Evolutionary conservation across 306 rosid species (phyloP).

Genomic region (Quercus gilva): DNA sequence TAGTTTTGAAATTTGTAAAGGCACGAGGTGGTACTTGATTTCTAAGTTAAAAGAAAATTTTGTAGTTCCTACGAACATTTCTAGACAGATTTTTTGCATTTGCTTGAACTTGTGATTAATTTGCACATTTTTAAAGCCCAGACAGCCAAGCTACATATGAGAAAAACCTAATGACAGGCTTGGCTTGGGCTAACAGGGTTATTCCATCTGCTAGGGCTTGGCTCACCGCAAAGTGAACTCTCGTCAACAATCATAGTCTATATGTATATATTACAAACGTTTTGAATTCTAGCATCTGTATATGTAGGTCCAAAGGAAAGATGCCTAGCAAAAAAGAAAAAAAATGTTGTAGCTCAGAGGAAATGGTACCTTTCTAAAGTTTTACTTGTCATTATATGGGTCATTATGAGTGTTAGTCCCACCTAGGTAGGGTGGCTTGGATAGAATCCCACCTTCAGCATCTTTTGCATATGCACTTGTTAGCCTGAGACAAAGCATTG

Average conservation of each 20-base stretch:
- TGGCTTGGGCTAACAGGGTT: background rate
- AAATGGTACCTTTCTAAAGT: background rate
- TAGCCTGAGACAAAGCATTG: background rate
- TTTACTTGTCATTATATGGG: background rate
- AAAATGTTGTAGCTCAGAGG: constrained; percentile 4
- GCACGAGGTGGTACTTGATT: background rate
- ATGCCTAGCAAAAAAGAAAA: background rate
- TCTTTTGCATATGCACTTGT: background rate
- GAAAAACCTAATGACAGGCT: background rate
- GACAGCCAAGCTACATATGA: background rate
- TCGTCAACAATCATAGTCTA: background rate
- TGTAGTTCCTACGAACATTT: background rate
- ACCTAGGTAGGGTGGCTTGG: background rate
- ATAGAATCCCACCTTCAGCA: background rate
- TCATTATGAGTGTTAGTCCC: background rate
- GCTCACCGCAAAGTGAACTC: background rate
- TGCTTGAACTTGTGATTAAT: background rate
- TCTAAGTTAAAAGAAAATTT: background rate
- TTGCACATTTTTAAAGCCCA: background rate
- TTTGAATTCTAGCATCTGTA: background rate
- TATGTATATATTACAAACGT: background rate
- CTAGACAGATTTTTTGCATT: background rate
- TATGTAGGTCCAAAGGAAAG: constrained; percentile 7
- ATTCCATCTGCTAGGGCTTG: background rate
- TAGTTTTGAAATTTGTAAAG: background rate